Base-by-base conservation (phyloP, 2,329 filamentous ascomycete genomes). In the Mariannaea sp. region DNA sequence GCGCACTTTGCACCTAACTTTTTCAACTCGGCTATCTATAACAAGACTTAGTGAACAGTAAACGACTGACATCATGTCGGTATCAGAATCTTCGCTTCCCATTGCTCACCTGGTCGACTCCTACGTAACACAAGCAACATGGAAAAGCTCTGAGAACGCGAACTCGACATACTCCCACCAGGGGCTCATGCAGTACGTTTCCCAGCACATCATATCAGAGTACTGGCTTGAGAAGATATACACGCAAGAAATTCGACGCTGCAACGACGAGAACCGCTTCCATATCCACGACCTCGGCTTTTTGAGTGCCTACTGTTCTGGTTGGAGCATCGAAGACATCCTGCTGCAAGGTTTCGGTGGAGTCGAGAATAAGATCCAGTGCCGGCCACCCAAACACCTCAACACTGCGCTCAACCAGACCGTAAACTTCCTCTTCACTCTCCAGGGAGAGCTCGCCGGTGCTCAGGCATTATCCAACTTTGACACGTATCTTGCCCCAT, bases 161-260 rank as follows among this genome's bases (percentile, higher is more conserved):
- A 65, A 65, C 27, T 65, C 62, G 5, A 65, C 62, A 7, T 65
- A 65, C 40, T 65, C 62, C 0, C 60, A 65, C 33, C 62, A 65
- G 29, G 60, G 62, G 0, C 52, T 65, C 7, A 65, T 65, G 60
- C 62, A 65, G 32, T 65, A 65, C 35, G 52, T 65, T 14, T 65
- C 62, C 3, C 64, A 61, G 3, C 62, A 65, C 1, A 46, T 65
- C 32, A 65, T 65, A 6, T 56, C 62, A 0, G 60, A 65, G 12
- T 65, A 65, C 19, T 65, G 62, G 62, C 41, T 65, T 2, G 60
- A 64, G 8, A 65, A 61, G 14, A 24, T 65, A 7, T 65, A 65
- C 20, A 64, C 60, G 7, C 14, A 53, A 1, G 60, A 64, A 14
- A 58, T 65, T 5, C 58, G 60, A 4, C 33, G 26, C 5, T 64